These are phyloP conservation scores for Pichia gijzeniarum DNA, from an alignment of 805 yeast genomes.

Conservation along the genomic window DNA sequence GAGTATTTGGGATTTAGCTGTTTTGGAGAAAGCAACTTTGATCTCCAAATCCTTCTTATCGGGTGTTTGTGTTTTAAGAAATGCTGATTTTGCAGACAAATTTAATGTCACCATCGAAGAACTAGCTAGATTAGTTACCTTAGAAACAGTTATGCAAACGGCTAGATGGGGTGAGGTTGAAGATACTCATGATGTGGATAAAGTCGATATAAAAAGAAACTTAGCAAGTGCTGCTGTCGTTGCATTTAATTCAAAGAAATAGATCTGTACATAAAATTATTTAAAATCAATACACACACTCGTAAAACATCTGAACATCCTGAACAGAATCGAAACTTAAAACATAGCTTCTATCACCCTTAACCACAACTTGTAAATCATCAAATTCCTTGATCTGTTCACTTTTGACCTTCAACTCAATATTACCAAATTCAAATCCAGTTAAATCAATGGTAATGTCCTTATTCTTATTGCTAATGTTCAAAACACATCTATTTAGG, in stretches of 20 bases:
- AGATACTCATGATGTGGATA: conserved; percentile 97
- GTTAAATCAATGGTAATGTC: conserved; percentile 9
- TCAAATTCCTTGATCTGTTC: conserved; percentile 4
- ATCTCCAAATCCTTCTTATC: conserved; percentile 81
- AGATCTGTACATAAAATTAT: not conserved
- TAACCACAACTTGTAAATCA: conserved; percentile 4
- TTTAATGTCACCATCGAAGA: conserved; percentile 51
- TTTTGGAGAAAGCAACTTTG: conserved; percentile 84
- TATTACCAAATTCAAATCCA: conserved; percentile 16
- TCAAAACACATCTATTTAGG: conserved; percentile 14
- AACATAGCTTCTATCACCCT: conserved; percentile 7
- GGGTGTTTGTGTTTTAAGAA: conserved; percentile 63
- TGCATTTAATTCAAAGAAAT: conserved; percentile 26
- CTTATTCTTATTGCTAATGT: not conserved
- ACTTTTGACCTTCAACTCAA: conserved; percentile 2
- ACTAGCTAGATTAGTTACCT: conserved; percentile 66
- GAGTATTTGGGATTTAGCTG: conserved; percentile 72
- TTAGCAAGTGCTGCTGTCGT: conserved; percentile 71
- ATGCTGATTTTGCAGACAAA: conserved; percentile 25
- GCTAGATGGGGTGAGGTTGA: conserved; percentile 97
- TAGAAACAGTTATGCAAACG: conserved; percentile 82
- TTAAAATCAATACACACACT: conserved; percentile 4
- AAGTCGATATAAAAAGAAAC: conserved; percentile 79
- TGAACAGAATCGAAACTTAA: conserved; percentile 11
- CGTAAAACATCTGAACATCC: conserved; percentile 3